Base-by-base conservation (phyloP, 257 asterid genomes). In the Nicotiana noctiflora region DNA sequence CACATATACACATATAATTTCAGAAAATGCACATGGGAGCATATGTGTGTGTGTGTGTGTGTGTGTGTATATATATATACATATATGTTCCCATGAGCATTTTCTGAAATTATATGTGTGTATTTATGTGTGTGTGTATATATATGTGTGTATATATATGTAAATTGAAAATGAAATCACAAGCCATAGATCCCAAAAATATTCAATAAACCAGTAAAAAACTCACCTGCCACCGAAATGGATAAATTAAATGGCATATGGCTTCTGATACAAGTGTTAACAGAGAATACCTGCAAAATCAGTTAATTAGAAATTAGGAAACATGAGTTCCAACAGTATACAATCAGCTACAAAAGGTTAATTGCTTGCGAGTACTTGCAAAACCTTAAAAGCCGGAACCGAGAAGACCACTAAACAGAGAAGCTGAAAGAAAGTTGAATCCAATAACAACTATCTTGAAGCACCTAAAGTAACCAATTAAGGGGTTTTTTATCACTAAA, bases 181-280 rank as follows among this genome's bases (percentile, higher is more conserved):
- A 70, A 72, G 40, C 61, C 37, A 72, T 72, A 72, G 57, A 72
- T 72, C 61, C 37, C 40, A 72, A 72, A 72, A 72, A 21, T 27
- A 79, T 27, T 59, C 31, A 23, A 27, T 55, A 79, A 49, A 18
- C 46, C 77, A 64, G 75, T 51, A 64, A 46, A 76, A 19, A 76
- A 14, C 82, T 76, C 84, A 95, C 99, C 99, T 95, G 99, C 99
- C 99, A 95, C 46, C 97, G 95, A 86, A 95, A 95, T 79, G 99
- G 99, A 86, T 95, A 95, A 77, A 95, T 92, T 89, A 95, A 87
- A 89, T 95, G 99, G 86, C 99, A 95, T 85, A 95, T 90, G 86
- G 98, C 96, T 84, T 95, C 98, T 27, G 99, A 95, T 85, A 87
- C 99, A 83, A 95, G 97, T 79, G 99, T 93, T 82, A 95, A 86